Evolutionary conservation across 106 monocot genomes (phyloP).

Genomic region (Acorus gramineus): DNA sequence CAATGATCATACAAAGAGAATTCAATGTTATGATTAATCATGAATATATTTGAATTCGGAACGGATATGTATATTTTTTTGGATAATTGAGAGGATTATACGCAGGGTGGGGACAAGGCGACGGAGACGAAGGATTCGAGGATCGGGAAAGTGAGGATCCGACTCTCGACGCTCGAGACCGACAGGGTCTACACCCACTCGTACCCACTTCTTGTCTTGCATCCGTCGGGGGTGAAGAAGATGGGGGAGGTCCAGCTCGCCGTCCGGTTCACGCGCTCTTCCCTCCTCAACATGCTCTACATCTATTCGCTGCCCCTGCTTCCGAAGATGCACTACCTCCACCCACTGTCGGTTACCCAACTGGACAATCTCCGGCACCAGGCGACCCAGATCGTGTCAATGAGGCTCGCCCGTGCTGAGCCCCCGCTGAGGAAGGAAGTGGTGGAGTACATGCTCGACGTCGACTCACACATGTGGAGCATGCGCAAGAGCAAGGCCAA

Average conservation of each 20-base stretch:
- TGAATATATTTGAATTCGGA: too few species aligned
- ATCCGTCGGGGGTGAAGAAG: conserved; percentile 9
- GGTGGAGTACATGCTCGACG: conserved; percentile 18
- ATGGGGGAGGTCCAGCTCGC: conserved; percentile 16
- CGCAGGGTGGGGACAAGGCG: not conserved
- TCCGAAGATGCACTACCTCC: conserved; percentile 15
- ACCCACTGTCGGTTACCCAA: conserved; percentile 5
- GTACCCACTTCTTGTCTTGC: conserved; percentile 11
- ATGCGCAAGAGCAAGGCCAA: conserved; percentile 21
- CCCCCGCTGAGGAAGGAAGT: conserved; percentile 11
- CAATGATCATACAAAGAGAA: too few species aligned
- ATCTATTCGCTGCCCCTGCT: conserved; percentile 9
- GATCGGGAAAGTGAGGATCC: conserved; percentile 17
- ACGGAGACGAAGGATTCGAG: not conserved
- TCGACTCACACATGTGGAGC: conserved; percentile 14
- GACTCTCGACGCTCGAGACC: conserved; percentile 14
- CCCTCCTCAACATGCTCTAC: conserved; percentile 5
- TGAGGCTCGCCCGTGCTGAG: conserved; percentile 10
- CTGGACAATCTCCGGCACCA: conserved; percentile 7
- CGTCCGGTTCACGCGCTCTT: conserved; percentile 9
- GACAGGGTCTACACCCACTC: conserved; percentile 9
- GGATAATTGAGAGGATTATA: too few species aligned
- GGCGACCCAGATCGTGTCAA: conserved; percentile 8
- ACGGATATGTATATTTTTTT: too few species aligned
- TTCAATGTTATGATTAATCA: too few species aligned